Base-by-base conservation (phyloP, 1,284 basidiomycete species). In the Rhodotorula sp. region DNA sequence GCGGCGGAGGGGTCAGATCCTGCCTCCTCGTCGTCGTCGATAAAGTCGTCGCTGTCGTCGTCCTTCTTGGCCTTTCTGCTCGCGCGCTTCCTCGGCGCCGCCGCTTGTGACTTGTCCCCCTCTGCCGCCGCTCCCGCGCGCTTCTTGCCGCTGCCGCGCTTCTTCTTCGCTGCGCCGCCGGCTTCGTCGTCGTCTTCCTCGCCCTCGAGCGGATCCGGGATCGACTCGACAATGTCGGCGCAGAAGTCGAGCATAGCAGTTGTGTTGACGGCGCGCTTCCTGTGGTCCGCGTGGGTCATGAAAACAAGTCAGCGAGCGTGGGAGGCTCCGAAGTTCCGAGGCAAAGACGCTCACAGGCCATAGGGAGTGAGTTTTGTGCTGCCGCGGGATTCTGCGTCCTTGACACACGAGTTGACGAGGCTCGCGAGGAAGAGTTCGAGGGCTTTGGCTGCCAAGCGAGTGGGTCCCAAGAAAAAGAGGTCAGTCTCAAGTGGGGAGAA, bases 231-330 rank as follows among this genome's bases (percentile, higher is more conserved):
- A 67, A 97, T 89, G 79, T 98, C 95, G 80, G 93, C 92, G 60
- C 98, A 86, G 81, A 99, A 99, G 82, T 99, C 96, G 73, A 98
- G 89, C 84, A 90, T 91, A 72, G 94, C 90, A 48, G 89, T 91
- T 16, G 88, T 90, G 75, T 93, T 90, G 14, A 98, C 89, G 0
- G 95, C 92, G 77, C 95, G 91, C 86, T 99, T 99, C 74, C 96
- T 98, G 80, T 15, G 26, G 26, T 26, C 29, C 8, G 21, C 63
- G 46, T n/a, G 43, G n/a, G 14, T n/a, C 7, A 8, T 7, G 58
- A 46, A 34, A 12, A 48, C 20, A 29, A 31, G 57, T 54, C 23
- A 59, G 65, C 58, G 5, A 23, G 51, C 14, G 34, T 12, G 57
- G n/a, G 52, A 14, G n/a, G n/a, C 23, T n/a, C 5, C 52, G n/a